Percentiles rank a stretch among this genome's conserved stretches.
phyloP scores from a whole-genome alignment of 805 yeast species.

The Scheffersomyces coipomensis region DNA sequence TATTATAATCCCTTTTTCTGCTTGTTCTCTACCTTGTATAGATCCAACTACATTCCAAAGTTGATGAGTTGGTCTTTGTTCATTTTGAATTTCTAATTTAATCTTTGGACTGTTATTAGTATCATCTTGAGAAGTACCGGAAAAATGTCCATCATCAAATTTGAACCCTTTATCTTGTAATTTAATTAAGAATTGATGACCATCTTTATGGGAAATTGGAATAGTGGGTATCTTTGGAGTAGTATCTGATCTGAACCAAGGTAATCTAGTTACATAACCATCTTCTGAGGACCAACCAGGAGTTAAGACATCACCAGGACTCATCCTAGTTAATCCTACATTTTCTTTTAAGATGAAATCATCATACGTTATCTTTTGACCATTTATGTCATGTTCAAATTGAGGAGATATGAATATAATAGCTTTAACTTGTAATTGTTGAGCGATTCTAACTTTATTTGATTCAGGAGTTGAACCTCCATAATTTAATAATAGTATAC shows the following conservation, averaged over 20 bases:
- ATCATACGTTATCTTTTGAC: constrained; percentile 15
- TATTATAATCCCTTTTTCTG: constrained; percentile 66
- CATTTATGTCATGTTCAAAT: constrained; percentile 13
- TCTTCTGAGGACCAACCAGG: constrained; percentile 69
- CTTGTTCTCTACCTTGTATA: constrained; percentile 78
- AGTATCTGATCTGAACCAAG: constrained; percentile 46
- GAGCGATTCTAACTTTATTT: constrained; percentile 48
- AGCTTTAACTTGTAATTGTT: constrained; percentile 57
- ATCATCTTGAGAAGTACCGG: constrained; percentile 22
- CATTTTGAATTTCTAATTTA: constrained; percentile 33
- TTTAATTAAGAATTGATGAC: constrained; percentile 34
- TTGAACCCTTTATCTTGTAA: constrained; percentile 26
- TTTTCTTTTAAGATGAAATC: constrained; percentile 53
- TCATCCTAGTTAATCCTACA: constrained; percentile 56
- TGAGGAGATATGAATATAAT: constrained; percentile 57
- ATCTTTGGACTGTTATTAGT: constrained; percentile 12
- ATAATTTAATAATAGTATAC: constrained; percentile 60
- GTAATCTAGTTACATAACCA: constrained; percentile 35
- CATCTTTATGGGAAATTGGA: constrained; percentile 78
- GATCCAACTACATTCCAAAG: constrained; percentile 79
- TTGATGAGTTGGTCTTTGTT: constrained; percentile 54
- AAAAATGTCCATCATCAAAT: constrained; percentile 24
- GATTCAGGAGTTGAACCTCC: constrained; percentile 43
- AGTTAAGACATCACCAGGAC: constrained; percentile 76
- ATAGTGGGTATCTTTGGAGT: constrained; percentile 74